These are phyloP conservation scores for Monotropa hypopitys DNA, from an alignment of 179 eudicot species.

Conservation along the genomic window DNA sequence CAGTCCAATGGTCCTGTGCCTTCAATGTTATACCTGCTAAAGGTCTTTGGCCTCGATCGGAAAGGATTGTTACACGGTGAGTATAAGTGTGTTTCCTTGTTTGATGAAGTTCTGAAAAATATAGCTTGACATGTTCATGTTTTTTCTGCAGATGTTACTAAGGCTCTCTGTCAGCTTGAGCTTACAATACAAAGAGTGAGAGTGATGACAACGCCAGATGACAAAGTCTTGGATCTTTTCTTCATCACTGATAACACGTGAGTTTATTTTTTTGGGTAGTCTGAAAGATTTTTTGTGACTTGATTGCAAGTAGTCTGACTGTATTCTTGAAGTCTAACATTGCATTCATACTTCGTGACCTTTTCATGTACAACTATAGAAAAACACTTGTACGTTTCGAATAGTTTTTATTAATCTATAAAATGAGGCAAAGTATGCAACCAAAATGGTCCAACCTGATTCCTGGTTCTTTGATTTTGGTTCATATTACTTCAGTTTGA, in stretches of 20 bases:
- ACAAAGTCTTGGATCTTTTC: conserved; percentile 35
- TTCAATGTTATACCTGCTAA: conserved; percentile 30
- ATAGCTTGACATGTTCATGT: conserved; percentile 2
- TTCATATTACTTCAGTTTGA: background rate
- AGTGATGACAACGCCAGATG: conserved; percentile 50
- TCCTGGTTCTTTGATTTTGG: background rate
- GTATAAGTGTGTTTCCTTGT: background rate
- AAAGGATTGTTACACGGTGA: conserved; percentile 50
- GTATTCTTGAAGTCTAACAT: background rate
- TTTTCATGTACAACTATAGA: background rate
- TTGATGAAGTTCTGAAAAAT: background rate
- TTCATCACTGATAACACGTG: conserved; percentile 36
- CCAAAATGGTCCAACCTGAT: background rate
- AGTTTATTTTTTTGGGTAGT: conserved; percentile 8
- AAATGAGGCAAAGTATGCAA: background rate
- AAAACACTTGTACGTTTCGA: too few species aligned
- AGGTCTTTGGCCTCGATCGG: conserved; percentile 34
- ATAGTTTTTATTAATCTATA: too few species aligned
- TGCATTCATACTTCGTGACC: background rate
- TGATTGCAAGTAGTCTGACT: background rate
- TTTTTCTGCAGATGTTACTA: conserved; percentile 32
- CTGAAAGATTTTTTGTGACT: background rate
- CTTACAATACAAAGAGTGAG: conserved; percentile 41
- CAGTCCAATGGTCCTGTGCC: conserved; percentile 12
- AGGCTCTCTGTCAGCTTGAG: conserved; percentile 38